These are phyloP conservation scores for Parietichytrium sp. DNA, from an alignment of 108 stramenopile species.

Conservation along the genomic window DNA sequence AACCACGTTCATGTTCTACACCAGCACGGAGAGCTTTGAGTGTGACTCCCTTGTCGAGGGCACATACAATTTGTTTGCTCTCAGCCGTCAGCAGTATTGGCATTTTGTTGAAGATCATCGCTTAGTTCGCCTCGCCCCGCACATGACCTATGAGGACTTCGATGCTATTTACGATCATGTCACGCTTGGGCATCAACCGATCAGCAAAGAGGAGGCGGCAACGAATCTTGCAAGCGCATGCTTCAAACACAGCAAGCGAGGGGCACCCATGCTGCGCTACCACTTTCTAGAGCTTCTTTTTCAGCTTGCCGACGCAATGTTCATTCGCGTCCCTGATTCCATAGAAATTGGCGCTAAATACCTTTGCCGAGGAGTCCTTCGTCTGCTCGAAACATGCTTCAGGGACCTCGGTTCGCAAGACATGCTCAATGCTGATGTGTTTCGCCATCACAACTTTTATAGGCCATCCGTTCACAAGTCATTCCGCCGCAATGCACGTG, in stretches of 20 bases:
- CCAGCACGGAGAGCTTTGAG: slow-evolving; percentile 24
- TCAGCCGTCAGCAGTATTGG: slow-evolving; percentile 12
- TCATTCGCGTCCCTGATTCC: background rate
- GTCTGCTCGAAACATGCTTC: background rate
- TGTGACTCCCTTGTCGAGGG: background rate
- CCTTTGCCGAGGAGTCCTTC: slow-evolving; percentile 17
- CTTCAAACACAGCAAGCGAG: slow-evolving; percentile 10
- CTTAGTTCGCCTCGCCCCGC: background rate
- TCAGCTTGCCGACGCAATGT: background rate
- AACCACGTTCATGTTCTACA: background rate
- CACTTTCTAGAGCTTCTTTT: slow-evolving; percentile 7
- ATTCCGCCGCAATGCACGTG: slow-evolving; percentile 7
- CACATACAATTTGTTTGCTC: slow-evolving; percentile 6
- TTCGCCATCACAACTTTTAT: background rate
- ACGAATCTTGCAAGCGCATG: background rate
- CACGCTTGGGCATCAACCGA: background rate
- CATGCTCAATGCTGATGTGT: background rate
- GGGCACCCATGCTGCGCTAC: slow-evolving; percentile 21
- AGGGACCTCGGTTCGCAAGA: background rate
- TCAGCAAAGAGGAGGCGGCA: background rate
- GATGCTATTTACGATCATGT: slow-evolving; percentile 18
- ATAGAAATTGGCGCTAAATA: background rate
- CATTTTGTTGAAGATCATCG: slow-evolving; percentile 1
- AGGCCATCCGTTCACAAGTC: background rate
- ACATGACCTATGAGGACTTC: background rate